These are phyloP conservation scores for Arthrobotrys pseudoclavata DNA, from an alignment of 2,329 filamentous ascomycete genomes.

Conservation along the genomic window DNA sequence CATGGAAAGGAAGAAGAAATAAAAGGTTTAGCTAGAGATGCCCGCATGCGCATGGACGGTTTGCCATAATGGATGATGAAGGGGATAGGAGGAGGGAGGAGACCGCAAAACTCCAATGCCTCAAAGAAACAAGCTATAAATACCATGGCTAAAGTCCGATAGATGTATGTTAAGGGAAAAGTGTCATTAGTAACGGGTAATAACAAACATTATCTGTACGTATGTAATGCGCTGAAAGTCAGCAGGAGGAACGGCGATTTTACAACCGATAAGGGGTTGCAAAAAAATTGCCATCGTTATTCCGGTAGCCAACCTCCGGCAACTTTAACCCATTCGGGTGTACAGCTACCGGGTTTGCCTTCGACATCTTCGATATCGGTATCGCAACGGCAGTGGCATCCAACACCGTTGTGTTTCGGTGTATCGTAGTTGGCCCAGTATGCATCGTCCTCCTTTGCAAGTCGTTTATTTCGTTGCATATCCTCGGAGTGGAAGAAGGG, in stretches of 20 bases:
- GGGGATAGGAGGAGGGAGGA: neutral
- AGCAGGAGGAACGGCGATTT: slow-evolving; percentile 1
- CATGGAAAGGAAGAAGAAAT: neutral
- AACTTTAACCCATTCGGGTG: slow-evolving; percentile 96
- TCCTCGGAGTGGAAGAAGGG: slow-evolving; percentile 88
- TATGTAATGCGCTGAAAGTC: slow-evolving; percentile 19
- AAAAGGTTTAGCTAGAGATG: slow-evolving; percentile 49
- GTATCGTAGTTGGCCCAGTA: slow-evolving; percentile 93
- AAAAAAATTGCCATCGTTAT: slow-evolving; percentile 15
- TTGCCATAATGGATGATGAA: neutral
- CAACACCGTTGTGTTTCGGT: slow-evolving; percentile 94
- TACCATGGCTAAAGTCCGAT: slow-evolving; percentile 45
- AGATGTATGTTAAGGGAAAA: slow-evolving; percentile 37
- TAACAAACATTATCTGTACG: slow-evolving; percentile 18
- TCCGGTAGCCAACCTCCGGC: slow-evolving; percentile 85
- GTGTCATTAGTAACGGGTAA: slow-evolving; percentile 50
- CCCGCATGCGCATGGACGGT: slow-evolving; percentile 15
- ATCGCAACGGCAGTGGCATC: slow-evolving; percentile 95
- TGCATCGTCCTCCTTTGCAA: slow-evolving; percentile 89
- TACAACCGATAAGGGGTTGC: slow-evolving; percentile 2
- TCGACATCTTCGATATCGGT: slow-evolving; percentile 98
- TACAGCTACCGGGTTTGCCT: slow-evolving; percentile 94
- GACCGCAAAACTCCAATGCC: slow-evolving; percentile 27
- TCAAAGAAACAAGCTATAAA: slow-evolving; percentile 37
- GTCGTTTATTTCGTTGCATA: slow-evolving; percentile 76